A percentile compares a stretch with the other conserved stretches of the same genome.
These are phyloP conservation scores for Verticillium dahliae DNA, from an alignment of 2,329 filamentous ascomycete genomes.

Conservation along the genomic window DNA sequence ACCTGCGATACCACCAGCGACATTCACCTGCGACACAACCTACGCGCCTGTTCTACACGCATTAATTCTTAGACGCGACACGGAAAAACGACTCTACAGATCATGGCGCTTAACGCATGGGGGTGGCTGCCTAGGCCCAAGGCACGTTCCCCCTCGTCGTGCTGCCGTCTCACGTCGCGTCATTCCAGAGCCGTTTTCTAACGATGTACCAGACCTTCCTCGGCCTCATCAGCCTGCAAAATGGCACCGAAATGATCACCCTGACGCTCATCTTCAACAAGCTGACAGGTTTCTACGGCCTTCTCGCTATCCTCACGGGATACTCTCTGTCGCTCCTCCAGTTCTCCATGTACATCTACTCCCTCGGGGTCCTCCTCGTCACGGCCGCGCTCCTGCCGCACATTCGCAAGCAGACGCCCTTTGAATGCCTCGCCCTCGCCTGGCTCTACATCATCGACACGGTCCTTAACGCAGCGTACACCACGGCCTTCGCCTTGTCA, in stretches of 20 bases:
- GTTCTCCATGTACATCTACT: conserved; percentile 88
- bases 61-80: background rate
- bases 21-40: background rate
- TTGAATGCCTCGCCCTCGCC: conserved; percentile 74
- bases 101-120: conserved; percentile 7
- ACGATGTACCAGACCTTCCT: conserved; percentile 63
- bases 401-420: conserved; percentile 69
- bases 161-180: background rate
- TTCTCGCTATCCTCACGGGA: conserved; percentile 83
- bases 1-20: background rate
- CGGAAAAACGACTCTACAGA: background rate
- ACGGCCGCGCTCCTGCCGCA: conserved; percentile 69
- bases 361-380: conserved; percentile 61
- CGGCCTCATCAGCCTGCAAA: conserved; percentile 78
- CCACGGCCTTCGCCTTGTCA: conserved; percentile 69
- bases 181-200: background rate
- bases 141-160: conserved; percentile 3
- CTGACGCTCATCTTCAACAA: conserved; percentile 86
- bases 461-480: conserved; percentile 75
- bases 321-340: conserved; percentile 77
- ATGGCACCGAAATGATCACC: conserved; percentile 78
- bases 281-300: conserved; percentile 80
- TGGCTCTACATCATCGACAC: conserved; percentile 84
- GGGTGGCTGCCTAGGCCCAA: conserved; percentile 22
- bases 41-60: background rate